Base-by-base conservation (phyloP, 2,329 filamentous ascomycete genomes). In the Trichoderma guizhouense region DNA sequence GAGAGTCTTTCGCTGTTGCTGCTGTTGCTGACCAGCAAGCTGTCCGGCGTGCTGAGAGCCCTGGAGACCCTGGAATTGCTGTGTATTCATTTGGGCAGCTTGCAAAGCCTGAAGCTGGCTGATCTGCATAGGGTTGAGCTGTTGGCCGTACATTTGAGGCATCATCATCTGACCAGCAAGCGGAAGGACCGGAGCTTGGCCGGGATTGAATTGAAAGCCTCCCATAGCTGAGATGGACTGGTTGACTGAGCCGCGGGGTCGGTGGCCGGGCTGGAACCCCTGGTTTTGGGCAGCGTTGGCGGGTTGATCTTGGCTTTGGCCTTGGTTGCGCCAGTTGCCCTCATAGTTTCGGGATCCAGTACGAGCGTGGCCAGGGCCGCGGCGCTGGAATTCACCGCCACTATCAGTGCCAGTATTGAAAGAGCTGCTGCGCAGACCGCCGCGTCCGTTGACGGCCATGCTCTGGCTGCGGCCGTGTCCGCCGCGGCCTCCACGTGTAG, bases 1-100 rank as follows among this genome's bases (percentile, higher is more conserved):
- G 26, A 99, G 89, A 1, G 96, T 99, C 88, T 99, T 99, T 80
- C 96, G 92, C 84, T 97, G 95, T 80, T 97, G 94, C 79, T 96
- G 92, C 74, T 92, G 91, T 76, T 91, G 88, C 76, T 90, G 89
- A 78, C 86, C 90, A 80, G 84, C 89, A 81, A 89, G 78, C 75
- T 87, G 89, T 53, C 89, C 89, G 67, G 90, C 90, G 78, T 95
- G 93, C 81, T 97, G 93, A 78, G 91, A 93, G 55, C 86, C 84
- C 77, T 89, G 87, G 39, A 91, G 85, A 72, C 89, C 88, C 79
- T 92, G 90, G 78, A 95, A 87, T 75, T 90, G 89, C 79, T 95
- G 93, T 21, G 91, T 91, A 77, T 90, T 91, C 85, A 97, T 88
- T 81, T 95, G 93, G 62, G 93, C 93, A 78, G 93, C 93, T 82